These are phyloP conservation scores for Excoecaria agallocha DNA, from an alignment of 345 rosid genomes.

Conservation along the genomic window DNA sequence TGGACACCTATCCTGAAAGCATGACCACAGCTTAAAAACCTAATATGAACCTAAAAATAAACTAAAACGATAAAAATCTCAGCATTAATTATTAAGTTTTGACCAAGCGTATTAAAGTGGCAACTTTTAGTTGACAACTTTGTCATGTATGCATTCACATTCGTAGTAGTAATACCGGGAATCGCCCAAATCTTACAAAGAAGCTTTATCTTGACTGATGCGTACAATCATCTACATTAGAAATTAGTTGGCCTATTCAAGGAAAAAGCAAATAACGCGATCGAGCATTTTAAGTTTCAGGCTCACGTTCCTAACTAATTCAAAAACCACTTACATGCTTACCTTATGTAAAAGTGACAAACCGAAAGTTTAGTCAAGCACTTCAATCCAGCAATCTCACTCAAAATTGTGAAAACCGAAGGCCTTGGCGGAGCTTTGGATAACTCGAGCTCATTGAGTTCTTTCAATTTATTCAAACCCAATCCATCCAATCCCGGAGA, in stretches of 20 bases:
- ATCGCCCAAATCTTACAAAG: not conserved
- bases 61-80: not conserved
- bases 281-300: not conserved
- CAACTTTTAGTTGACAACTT: not conserved
- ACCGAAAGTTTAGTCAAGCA: conserved; percentile 84
- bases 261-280: not conserved
- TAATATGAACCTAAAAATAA: not conserved
- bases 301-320: not conserved
- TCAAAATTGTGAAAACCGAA: conserved; percentile 67
- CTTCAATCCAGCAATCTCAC: conserved; percentile 73
- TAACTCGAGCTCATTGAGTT: conserved; percentile 83
- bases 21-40: not conserved
- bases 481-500: conserved; percentile 57
- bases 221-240: not conserved
- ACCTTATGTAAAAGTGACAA: conserved; percentile 91
- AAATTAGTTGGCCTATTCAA: not conserved
- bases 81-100: not conserved
- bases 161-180: not conserved
- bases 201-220: not conserved
- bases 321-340: conserved; percentile 8
- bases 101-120: not conserved
- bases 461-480: conserved; percentile 58
- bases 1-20: not conserved
- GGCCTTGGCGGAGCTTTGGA: conserved; percentile 68
- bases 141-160: not conserved